Evolutionary conservation across 116 monocot genomes (phyloP), one percentile per base, ranked within the genome.

Genomic region (Phalaenopsis hybrid): DNA sequence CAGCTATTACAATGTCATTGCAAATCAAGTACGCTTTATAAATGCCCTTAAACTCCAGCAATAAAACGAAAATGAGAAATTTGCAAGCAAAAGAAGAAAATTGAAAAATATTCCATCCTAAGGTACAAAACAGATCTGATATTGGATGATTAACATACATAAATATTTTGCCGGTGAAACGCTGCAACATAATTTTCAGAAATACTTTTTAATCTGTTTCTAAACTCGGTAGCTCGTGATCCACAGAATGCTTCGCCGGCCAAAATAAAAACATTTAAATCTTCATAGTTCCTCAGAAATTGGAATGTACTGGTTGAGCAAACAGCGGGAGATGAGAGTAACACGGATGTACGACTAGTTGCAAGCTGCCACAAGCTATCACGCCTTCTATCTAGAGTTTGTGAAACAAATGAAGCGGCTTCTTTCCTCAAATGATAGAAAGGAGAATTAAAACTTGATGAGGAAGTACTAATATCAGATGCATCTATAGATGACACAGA

Each of bases 171-270:
- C 51, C 89, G 89, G 82, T 99, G 99, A 61, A 99, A 99, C 41
- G 82, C 59, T 65, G 89, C 79, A 11, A 93, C 8, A 81, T 95
- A 95, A 82, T 83, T 95, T 80, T 91, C 93, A 83, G 92, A 95
- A 59, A 92, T 84, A 77, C 20, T 88, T 82, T 93, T 99, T 81
- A 99, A 82, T 80, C 89, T 90, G 57, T 88, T 89, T 79, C 92
- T 87, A 82, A 94, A 94, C 63, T 94, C 92, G 69, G 74, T 81
- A 44, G 92, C 90, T 91, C 94, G 87, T 65, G 87, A 80, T 21
- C 95, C 93, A 88, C 88, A 93, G 76, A 95, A 95, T 67, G 99
- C 93, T 88, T 99, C 99, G 74, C 99, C 99, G 63, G 99, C 99
- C 84, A 95, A 86, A 58, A 99, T 88, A 81, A 95, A 99, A 72